phyloP scores from a whole-genome alignment of 2,329 filamentous ascomycete genomes.

The Penicillium sp. region DNA sequence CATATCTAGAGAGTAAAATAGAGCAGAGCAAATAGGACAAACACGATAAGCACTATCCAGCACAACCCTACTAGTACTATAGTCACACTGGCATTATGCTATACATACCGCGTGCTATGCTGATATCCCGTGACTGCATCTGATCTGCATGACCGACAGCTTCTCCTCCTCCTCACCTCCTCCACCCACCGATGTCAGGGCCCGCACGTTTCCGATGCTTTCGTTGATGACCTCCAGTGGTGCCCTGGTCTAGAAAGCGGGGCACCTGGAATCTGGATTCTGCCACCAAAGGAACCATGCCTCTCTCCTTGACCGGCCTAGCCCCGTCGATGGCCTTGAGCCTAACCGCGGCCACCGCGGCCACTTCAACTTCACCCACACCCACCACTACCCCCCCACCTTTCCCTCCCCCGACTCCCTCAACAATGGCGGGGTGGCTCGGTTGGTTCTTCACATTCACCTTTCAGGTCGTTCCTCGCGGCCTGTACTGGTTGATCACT shows the following conservation, averaged over 20 bases:
- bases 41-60: no score
- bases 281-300: conserved; percentile 10
- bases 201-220: conserved; percentile 26
- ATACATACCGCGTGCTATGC: no score
- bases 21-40: no score
- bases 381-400: conserved; percentile 30
- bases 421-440: conserved; percentile 49
- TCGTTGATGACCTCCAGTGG: not conserved
- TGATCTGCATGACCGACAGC: not conserved
- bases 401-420: conserved; percentile 34
- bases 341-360: conserved; percentile 21
- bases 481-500: conserved; percentile 78
- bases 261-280: conserved; percentile 6
- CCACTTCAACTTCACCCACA: conserved; percentile 18
- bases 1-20: no score
- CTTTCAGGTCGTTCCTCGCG: conserved; percentile 59
- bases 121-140: no score
- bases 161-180: conserved; percentile 5
- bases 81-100: no score
- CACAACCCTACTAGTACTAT: no score
- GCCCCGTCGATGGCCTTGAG: conserved; percentile 25
- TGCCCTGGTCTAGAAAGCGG: conserved; percentile 16
- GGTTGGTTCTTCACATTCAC: conserved; percentile 55
- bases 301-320: conserved; percentile 7
- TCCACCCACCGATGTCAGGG: conserved; percentile 22